Evolutionary conservation across 352 stramenopile species (phyloP), one percentile per base, ranked within the genome.

Genomic region (Nothophytophthora sp.): DNA sequence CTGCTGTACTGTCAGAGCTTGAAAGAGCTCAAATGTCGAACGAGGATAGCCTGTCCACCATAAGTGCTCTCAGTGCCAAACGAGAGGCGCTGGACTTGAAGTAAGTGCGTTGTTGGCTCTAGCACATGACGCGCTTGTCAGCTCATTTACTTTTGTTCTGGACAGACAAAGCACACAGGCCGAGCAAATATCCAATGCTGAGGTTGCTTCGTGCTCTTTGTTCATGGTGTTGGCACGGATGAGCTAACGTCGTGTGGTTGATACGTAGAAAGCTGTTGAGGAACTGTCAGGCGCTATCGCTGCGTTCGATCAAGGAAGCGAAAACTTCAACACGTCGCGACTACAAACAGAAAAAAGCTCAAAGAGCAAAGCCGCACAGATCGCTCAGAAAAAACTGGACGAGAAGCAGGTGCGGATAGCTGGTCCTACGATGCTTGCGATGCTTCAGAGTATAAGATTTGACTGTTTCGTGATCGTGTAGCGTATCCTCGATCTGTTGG

Each of bases 1-100:
- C n/a, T n/a, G n/a, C n/a, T n/a, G n/a, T n/a, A 20, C 29, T 38
- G 4, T 48, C 28, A 81, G 71, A 81, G 45, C 50, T 81, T 8
- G 71, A 81, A 52, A 62, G 55, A 45, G 41, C 44, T 37, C 71
- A 78, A 23, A 81, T 81, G 71, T 50, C 55, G n/a, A 81, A 76
- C 34, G 71, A 81, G 43, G 71, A 81, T 19, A 40, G 47, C 1
- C 47, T 73, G 22, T 81, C 71, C 22, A 44, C 39, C n/a, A 61
- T 76, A 5, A 55, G 59, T 20, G 52, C 33, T 19, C 49, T 74
- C 15, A 50, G 42, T n/a, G 18, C 20, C 3, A 60, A 69, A 35
- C 67, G 70, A 25, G 51, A 69, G 36, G 37, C 46, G 12, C 50
- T 78, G 16, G 67, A 74, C 50, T 34, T 48, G 32, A 73, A 30